Percentiles rank a stretch among this genome's conserved stretches.
These are phyloP conservation scores for Tagetes erecta DNA, from an alignment of 129 eudicot species.

Conservation along the genomic window DNA sequence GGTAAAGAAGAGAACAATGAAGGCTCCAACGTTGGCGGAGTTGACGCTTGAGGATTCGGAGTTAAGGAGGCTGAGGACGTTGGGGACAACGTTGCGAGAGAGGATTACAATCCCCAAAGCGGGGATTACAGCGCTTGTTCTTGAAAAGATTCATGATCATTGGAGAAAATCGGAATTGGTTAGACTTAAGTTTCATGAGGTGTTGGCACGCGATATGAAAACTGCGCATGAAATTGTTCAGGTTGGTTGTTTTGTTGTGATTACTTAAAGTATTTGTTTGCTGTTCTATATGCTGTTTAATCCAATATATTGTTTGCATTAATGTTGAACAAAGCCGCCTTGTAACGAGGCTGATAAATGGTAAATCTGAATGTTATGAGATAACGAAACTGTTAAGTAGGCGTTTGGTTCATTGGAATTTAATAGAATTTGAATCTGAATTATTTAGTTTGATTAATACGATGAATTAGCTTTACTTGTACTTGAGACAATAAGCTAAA, in stretches of 20 bases:
- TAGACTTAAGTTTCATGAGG: constrained; percentile 87
- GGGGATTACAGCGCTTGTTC: constrained; percentile 62
- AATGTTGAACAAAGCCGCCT: not conserved
- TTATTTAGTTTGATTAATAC: not conserved
- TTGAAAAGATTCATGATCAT: constrained; percentile 79
- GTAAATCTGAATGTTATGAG: not conserved
- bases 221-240: constrained; percentile 96
- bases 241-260: constrained; percentile 50
- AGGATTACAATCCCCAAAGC: constrained; percentile 83
- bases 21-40: constrained; percentile 87
- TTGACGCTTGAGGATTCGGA: constrained; percentile 81
- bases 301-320: not conserved
- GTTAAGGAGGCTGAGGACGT: constrained; percentile 81
- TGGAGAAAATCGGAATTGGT: constrained; percentile 91
- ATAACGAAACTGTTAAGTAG: not conserved
- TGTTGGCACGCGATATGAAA: constrained; percentile 84
- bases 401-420: not conserved
- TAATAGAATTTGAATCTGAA: not conserved
- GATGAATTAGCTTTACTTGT: not conserved
- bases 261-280: constrained; percentile 3
- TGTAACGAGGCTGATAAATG: not conserved
- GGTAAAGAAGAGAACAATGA: constrained; percentile 44
- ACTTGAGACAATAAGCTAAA: not conserved
- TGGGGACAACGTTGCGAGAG: constrained; percentile 72
- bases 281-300: not conserved